Evolutionary conservation across 257 asterid genomes (phyloP).

Genomic region (Ilex asprella): DNA sequence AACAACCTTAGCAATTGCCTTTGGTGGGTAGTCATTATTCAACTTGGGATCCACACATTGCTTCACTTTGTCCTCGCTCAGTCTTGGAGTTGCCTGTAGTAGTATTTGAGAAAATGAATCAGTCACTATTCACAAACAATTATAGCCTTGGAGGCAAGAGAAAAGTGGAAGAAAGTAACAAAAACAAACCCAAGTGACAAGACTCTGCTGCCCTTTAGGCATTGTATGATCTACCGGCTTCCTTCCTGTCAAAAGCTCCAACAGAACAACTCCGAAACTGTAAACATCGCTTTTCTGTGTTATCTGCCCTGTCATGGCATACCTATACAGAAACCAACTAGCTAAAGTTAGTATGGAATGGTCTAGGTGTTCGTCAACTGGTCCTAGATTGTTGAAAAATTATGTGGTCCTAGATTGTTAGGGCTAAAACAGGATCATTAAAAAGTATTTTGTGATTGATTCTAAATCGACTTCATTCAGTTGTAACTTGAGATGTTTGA

Average conservation of each 20-base stretch:
- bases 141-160: not conserved
- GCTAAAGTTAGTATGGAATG: not conserved
- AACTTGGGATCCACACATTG: conserved; percentile 35
- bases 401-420: no score
- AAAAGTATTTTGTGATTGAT: no score
- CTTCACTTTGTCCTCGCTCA: conserved; percentile 38
- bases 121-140: not conserved
- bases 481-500: no score
- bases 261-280: conserved; percentile 36
- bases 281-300: conserved; percentile 24
- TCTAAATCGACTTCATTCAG: no score
- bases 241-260: conserved; percentile 35
- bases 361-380: no score
- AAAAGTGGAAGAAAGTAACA: conserved; percentile 1
- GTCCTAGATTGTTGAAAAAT: no score
- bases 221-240: conserved; percentile 38
- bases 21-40: conserved; percentile 17
- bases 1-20: conserved; percentile 19
- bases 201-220: conserved; percentile 28
- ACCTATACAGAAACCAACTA: conserved; percentile 1
- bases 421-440: no score
- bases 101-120: conserved; percentile 1
- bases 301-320: conserved; percentile 22
- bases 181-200: conserved; percentile 21
- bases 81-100: conserved; percentile 25